phyloP scores from a whole-genome alignment of 169 alveolate species.

The Eimeria falciformis region DNA sequence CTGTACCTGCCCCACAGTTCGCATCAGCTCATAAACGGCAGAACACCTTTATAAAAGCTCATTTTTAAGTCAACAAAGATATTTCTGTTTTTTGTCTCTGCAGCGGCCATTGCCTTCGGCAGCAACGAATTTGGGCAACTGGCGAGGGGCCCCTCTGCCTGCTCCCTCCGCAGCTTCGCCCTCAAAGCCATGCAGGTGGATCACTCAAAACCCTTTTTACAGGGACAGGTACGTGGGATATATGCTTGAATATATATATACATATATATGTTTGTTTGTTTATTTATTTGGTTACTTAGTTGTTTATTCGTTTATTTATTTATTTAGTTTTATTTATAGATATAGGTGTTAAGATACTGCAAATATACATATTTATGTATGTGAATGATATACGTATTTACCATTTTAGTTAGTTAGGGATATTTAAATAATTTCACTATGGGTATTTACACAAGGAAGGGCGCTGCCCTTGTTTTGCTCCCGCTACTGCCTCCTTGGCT shows the following conservation, averaged over 20 bases:
- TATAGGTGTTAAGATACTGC: too few relatives aligned
- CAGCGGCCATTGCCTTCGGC: slow-evolving; percentile 64
- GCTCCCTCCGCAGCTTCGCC: neutral
- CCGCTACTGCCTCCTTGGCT: too few relatives aligned
- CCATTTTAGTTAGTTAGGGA: neutral
- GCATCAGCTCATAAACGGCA: neutral
- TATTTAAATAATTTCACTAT: too few relatives aligned
- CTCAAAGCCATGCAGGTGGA: slow-evolving; percentile 31
- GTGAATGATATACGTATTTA: neutral
- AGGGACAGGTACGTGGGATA: neutral
- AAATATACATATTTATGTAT: too few relatives aligned
- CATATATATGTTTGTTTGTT: too few relatives aligned
- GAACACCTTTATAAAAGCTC: neutral
- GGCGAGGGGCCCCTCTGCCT: slow-evolving; percentile 18
- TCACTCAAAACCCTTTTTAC: neutral
- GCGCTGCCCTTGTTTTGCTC: too few relatives aligned
- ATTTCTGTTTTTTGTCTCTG: neutral
- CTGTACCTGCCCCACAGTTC: neutral
- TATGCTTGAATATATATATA: neutral
- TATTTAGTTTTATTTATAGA: too few relatives aligned
- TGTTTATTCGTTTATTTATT: too few relatives aligned
- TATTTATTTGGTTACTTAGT: too few relatives aligned
- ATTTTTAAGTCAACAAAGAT: neutral
- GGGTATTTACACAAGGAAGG: too few relatives aligned
- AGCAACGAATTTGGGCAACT: slow-evolving; percentile 67